Evolutionary conservation across 2,329 filamentous ascomycete genomes (phyloP).

Genomic region (Neonectria hederae): DNA sequence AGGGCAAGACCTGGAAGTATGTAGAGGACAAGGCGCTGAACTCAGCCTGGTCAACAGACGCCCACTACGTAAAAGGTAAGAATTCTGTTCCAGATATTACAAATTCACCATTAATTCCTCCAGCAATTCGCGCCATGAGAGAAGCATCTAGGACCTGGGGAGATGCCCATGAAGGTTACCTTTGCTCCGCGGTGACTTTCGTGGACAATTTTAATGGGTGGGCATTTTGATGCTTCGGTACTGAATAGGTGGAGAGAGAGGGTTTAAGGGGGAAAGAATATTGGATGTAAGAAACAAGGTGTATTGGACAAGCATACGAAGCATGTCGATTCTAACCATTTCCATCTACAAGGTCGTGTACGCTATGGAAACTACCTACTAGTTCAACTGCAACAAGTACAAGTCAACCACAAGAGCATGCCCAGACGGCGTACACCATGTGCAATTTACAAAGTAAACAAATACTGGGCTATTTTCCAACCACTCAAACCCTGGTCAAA

Average conservation of each 20-base stretch:
- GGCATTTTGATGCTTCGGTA: constrained; percentile 51
- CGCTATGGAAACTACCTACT: not conserved
- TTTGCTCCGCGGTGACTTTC: constrained; percentile 76
- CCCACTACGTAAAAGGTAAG: constrained; percentile 85
- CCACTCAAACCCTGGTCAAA: not conserved
- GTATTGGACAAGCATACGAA: not conserved
- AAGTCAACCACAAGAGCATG: not conserved
- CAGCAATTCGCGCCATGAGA: constrained; percentile 76
- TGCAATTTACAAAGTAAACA: not conserved
- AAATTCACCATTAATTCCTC: constrained; percentile 8
- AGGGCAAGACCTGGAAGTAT: constrained; percentile 78
- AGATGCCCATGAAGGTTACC: constrained; percentile 71
- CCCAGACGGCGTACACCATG: not conserved
- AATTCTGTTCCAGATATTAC: not conserved
- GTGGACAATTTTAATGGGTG: constrained; percentile 78
- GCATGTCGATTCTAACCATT: not conserved
- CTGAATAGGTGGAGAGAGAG: not conserved
- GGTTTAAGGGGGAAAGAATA: not conserved
- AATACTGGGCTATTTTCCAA: not conserved
- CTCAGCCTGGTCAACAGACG: constrained; percentile 74
- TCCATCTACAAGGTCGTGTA: not conserved
- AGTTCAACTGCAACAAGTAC: not conserved
- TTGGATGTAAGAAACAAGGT: not conserved
- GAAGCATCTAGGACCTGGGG: constrained; percentile 80
- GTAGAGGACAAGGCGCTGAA: constrained; percentile 76